These are phyloP conservation scores for Suillus occidentalis DNA, from an alignment of 768 basidiomycete genomes.

Conservation along the genomic window DNA sequence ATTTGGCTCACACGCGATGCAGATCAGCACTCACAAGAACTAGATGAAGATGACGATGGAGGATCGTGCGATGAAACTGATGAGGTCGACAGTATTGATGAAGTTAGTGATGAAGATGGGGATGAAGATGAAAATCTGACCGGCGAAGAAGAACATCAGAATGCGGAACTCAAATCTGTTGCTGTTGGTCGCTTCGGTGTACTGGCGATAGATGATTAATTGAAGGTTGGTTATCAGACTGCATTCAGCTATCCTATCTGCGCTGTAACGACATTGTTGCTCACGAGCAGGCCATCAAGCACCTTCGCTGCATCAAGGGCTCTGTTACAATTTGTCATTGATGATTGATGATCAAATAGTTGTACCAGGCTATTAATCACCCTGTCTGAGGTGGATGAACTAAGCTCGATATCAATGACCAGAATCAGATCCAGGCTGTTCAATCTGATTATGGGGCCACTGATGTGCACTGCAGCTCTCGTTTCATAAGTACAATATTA, in stretches of 20 bases:
- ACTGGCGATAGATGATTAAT: constrained; percentile 25
- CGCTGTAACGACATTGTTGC: not conserved
- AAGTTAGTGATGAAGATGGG: constrained; percentile 12
- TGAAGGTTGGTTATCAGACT: not conserved
- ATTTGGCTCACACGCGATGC: constrained; percentile 54
- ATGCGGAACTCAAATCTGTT: constrained; percentile 9
- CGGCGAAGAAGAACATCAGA: constrained; percentile 9
- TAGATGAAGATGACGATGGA: constrained; percentile 21
- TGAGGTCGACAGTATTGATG: constrained; percentile 20
- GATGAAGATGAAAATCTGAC: constrained; percentile 1
- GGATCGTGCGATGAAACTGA: constrained; percentile 22
- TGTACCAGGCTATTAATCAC: not conserved
- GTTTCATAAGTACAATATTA: not conserved
- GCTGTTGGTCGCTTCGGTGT: constrained; percentile 30
- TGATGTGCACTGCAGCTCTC: not conserved
- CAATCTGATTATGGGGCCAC: too few species aligned
- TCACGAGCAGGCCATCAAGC: too few species aligned
- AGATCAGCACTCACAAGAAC: constrained; percentile 22
- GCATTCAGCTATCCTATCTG: not conserved
- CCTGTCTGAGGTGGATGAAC: not conserved
- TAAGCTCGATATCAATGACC: not conserved
- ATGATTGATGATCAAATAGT: not conserved
- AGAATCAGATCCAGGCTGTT: too few species aligned
- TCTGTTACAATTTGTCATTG: too few species aligned
- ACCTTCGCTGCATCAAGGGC: too few species aligned